phyloP scores from a whole-genome alignment of 169 alveolate genomes.

The Babesia caballi region DNA sequence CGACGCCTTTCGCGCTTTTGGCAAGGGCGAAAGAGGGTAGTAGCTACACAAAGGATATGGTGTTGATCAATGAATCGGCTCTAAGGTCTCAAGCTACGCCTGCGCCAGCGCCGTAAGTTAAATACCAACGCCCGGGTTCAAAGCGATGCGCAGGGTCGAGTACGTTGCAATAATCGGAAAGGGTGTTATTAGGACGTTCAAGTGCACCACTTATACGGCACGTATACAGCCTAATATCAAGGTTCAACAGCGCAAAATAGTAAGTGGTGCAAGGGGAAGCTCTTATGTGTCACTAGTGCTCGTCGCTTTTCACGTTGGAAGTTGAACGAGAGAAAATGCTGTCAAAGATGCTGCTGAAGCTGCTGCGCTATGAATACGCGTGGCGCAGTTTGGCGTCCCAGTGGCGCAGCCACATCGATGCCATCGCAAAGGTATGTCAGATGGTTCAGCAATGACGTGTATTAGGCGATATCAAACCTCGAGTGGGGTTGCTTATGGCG shows the following conservation, averaged over 20 bases:
- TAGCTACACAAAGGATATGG: neutral
- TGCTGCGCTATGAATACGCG: conserved; percentile 35
- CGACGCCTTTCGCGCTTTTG: conserved; percentile 9
- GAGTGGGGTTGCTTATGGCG: conserved; percentile 59
- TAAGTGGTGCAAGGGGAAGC: neutral
- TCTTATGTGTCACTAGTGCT: neutral
- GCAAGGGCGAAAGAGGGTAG: neutral
- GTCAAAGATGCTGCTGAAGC: conserved; percentile 18
- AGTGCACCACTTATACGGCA: conserved; percentile 23
- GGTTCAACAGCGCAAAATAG: neutral
- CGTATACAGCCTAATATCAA: neutral
- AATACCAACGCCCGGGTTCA: neutral
- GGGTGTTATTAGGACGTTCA: neutral
- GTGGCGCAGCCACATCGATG: conserved; percentile 24
- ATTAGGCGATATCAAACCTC: conserved; percentile 21
- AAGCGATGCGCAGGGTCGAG: neutral
- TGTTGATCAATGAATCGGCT: conserved; percentile 5
- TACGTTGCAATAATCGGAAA: conserved; percentile 25
- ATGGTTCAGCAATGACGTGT: neutral
- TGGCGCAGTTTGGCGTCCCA: neutral
- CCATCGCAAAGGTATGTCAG: conserved; percentile 26
- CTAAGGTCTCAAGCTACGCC: neutral
- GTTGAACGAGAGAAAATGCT: conserved; percentile 10
- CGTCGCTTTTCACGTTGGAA: conserved; percentile 18
- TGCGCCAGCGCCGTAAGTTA: conserved; percentile 1